Base-by-base conservation (phyloP, 306 rosid species). In the Inga leiocalycina region DNA sequence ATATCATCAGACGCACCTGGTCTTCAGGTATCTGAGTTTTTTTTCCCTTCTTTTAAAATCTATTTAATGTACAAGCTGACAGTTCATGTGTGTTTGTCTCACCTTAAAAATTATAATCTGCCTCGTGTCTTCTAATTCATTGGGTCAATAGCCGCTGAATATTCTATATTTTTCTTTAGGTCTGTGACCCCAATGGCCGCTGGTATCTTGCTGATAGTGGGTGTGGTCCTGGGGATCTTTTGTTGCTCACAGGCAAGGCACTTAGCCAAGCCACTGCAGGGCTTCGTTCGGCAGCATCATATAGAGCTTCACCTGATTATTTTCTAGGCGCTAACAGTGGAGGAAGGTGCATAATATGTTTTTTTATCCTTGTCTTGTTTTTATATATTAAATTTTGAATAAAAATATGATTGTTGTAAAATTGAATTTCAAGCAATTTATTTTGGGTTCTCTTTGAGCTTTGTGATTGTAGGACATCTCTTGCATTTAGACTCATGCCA, bases 401-500 rank as follows among this genome's bases (percentile, higher is more conserved):
- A 72, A 67, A 81, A 56, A 43, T 77, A 32, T 6, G 65, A 66
- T 65, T 69, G 11, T 83, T 76, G 11, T 2, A 43, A 43, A 43
- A 80, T 45, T 5, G 52, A 49, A 62, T 54, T 83, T 13, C 66
- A 78, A 76, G 78, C 79, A 82, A 76, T 84, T 91, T 83, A 71
- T 76, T 74, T 79, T 75, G 79, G 80, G 86, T 84, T 77, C 81
- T 57, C 74, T 71, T 86, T 76, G 85, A 71, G 83, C 74, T 61
- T 79, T 79, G 87, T 84, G 81, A 80, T 88, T 96, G 97, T 86
- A 96, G 99, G 95, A 86, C 97, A 79, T 96, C 97, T 37, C 91
- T 96, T 84, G 97, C 97, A 54, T 96, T 92, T 87, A 92, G 97
- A 83, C 98, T 96, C 83, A 94, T 96, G 98, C 99, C 99, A 15